Percentiles rank a stretch among this genome's conserved stretches.
Evolutionary conservation across 306 rosid species (phyloP).

Genomic region (Begonia peltatifolia): DNA sequence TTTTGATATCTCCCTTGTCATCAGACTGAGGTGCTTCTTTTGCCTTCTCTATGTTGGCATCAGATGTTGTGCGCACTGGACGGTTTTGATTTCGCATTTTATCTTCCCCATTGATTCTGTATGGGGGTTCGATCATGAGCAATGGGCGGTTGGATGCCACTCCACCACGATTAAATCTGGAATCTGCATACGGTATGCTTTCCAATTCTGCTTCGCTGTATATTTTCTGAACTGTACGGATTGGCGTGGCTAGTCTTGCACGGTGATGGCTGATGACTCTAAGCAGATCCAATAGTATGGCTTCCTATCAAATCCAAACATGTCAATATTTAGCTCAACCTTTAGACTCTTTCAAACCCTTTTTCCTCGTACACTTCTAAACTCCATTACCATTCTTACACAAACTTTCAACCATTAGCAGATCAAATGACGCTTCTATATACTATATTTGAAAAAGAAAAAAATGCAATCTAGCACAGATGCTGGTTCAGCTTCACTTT

Average conservation of each 20-base stretch:
- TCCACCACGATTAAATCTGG: conserved; percentile 33
- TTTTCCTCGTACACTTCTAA: too few relatives aligned
- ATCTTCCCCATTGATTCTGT: conserved; percentile 60
- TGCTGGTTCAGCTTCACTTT: too few relatives aligned
- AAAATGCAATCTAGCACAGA: too few relatives aligned
- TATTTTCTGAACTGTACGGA: conserved; percentile 74
- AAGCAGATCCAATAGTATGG: conserved; percentile 82
- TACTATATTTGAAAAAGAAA: too few relatives aligned
- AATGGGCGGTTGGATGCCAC: conserved; percentile 45
- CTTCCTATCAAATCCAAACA: conserved; percentile 37
- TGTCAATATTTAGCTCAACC: too few relatives aligned
- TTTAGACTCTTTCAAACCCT: too few relatives aligned
- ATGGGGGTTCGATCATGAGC: conserved; percentile 54
- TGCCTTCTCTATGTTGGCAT: too few relatives aligned
- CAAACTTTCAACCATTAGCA: too few relatives aligned
- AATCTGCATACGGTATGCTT: conserved; percentile 51
- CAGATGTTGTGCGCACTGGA: conserved; percentile 20
- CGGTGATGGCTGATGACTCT: conserved; percentile 92
- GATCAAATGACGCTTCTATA: too few relatives aligned
- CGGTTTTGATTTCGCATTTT: conserved; percentile 27
- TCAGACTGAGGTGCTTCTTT: conserved; percentile 26
- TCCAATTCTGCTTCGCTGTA: conserved; percentile 61
- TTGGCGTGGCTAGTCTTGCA: conserved; percentile 96
- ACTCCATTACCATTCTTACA: too few relatives aligned
- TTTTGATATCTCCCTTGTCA: conserved; percentile 30